Percentiles rank a stretch among this genome's conserved stretches.
These are phyloP conservation scores for Plantago coronopus DNA, from an alignment of 305 asterid species.

Conservation along the genomic window DNA sequence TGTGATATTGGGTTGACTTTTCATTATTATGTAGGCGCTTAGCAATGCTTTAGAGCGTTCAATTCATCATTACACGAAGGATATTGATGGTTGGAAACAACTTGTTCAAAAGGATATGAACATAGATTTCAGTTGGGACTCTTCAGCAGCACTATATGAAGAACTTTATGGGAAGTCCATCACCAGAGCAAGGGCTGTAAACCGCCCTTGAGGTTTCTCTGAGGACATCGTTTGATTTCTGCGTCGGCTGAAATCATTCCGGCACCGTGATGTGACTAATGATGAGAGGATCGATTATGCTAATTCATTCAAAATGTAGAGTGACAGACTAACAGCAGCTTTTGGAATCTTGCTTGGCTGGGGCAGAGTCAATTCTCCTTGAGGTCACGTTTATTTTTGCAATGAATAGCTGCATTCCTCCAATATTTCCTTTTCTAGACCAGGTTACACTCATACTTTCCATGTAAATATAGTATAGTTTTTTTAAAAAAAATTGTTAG, in stretches of 20 bases:
- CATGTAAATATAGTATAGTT: conserved; percentile 1
- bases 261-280: not conserved
- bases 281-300: conserved; percentile 16
- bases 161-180: conserved; percentile 73
- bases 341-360: not conserved
- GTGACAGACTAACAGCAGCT: conserved; percentile 2
- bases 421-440: conserved; percentile 2
- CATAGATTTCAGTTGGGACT: conserved; percentile 91
- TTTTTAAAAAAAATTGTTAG: not conserved
- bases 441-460: conserved; percentile 3
- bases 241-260: conserved; percentile 13
- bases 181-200: conserved; percentile 56
- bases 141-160: conserved; percentile 75
- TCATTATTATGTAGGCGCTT: conserved; percentile 45
- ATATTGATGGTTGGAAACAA: conserved; percentile 60
- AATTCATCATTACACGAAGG: conserved; percentile 45
- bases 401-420: conserved; percentile 1
- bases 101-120: conserved; percentile 79
- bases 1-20: conserved; percentile 8
- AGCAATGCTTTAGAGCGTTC: conserved; percentile 80
- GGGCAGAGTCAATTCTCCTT: not conserved
- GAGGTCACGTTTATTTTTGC: not conserved
- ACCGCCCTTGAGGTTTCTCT: conserved; percentile 26
- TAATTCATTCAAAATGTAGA: conserved; percentile 16
- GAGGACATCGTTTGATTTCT: conserved; percentile 11